Percentiles rank a stretch among this genome's conserved stretches.
Evolutionary conservation across 208 protist species (phyloP).

Genomic region (Leishmania major): DNA sequence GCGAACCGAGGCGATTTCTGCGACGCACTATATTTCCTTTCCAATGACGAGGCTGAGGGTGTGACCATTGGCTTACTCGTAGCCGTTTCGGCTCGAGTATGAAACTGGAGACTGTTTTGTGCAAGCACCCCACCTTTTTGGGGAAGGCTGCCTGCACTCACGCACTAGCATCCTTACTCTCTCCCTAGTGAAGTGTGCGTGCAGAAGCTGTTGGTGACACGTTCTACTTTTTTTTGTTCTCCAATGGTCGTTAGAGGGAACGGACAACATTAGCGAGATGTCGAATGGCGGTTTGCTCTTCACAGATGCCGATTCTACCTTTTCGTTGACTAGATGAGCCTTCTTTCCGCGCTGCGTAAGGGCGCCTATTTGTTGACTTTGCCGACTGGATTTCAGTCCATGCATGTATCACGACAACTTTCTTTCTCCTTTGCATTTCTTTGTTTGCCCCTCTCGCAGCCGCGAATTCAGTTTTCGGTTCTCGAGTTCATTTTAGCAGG

Average conservation of each 20-base stretch:
- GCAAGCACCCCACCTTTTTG: neutral
- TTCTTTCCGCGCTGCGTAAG: constrained; percentile 5
- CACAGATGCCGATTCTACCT: neutral
- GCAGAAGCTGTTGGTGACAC: neutral
- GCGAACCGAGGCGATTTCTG: neutral
- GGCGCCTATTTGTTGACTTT: neutral
- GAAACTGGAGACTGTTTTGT: constrained; percentile 2
- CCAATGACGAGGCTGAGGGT: constrained; percentile 9
- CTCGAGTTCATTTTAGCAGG: neutral
- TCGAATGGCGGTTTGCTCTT: neutral
- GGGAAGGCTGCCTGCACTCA: neutral
- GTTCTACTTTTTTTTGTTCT: neutral
- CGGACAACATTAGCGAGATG: constrained; percentile 9
- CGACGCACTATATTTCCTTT: neutral
- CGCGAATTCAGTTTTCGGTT: constrained; percentile 3
- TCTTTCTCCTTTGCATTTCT: constrained; percentile 10
- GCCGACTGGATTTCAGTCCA: neutral
- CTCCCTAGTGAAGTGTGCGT: neutral
- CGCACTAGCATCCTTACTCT: neutral
- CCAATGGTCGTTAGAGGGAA: neutral
- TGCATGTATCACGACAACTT: constrained; percentile 5
- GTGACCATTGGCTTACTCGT: constrained; percentile 16
- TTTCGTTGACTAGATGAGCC: constrained; percentile 1
- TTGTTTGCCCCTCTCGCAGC: constrained; percentile 2
- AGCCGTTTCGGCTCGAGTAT: constrained; percentile 23